Evolutionary conservation across 2,329 filamentous ascomycete genomes (phyloP), one percentile per base, ranked within the genome.

Genomic region (Pleoardoris graminearum): DNA sequence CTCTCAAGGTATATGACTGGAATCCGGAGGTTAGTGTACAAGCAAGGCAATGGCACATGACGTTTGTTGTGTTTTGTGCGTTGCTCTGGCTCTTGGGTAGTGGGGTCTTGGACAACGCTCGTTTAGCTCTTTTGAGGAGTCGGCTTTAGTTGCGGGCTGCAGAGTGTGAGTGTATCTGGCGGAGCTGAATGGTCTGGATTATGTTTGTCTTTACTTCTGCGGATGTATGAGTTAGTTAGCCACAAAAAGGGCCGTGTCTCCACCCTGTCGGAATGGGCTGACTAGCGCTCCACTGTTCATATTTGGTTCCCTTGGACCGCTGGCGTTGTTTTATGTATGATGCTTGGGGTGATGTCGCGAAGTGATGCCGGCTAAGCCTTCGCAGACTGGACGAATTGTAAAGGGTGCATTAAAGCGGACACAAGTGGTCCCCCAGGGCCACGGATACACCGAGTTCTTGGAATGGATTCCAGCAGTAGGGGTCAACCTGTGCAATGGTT

Each of bases 201-300:
- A 57, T 51, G 46, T 55, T 51, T 60, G 23, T 61, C 47, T 53
- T 58, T 59, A 61, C 61, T 62, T 27, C 33, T 67, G 60, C 54
- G 48, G 22, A 62, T 69, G 66, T 69, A 69, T 68, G 62, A 65
- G 60, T 44, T 70, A 69, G 59, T 59, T 69, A 69, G 65, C 58
- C 55, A 53, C 56, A 54, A 57, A 66, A 67, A 63, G 58, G 51
- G 58, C 55, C 59, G 48, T 37, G 58, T 62, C 58, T 57, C 56
- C 63, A 54, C 38, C 48, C 37, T 29, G 19, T 29, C 27, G 42
- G 55, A 61, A 29, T 55, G 56, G 60, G 46, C 56, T 48, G 64
- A 66, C 58, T 53, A 44, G 25, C 43, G 35, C 33, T 36, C 41
- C 25, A 25, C 23, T 50, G 17, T 33, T 27, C 17, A 42, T n/a